These are phyloP conservation scores for Suillus occidentalis DNA, from an alignment of 768 basidiomycete species.

Conservation along the genomic window DNA sequence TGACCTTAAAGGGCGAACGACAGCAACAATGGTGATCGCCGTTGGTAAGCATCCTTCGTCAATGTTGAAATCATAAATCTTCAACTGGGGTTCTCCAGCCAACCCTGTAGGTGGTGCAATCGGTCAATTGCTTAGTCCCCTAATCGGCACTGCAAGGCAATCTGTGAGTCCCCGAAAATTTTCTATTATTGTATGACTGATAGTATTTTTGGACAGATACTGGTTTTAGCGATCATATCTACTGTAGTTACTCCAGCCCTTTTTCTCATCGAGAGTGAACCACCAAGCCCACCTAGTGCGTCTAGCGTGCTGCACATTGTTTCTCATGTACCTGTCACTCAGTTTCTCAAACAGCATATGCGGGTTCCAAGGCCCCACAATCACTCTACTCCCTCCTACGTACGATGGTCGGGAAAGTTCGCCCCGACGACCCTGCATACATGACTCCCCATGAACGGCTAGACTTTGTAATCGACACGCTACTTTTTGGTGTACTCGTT, in stretches of 20 bases:
- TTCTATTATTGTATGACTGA: neutral
- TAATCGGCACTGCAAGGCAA: slow-evolving; percentile 50
- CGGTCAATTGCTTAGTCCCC: slow-evolving; percentile 71
- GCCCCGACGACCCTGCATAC: slow-evolving; percentile 38
- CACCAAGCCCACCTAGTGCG: slow-evolving; percentile 80
- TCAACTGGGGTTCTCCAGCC: slow-evolving; percentile 37
- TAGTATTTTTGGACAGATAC: slow-evolving; percentile 44
- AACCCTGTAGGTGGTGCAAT: slow-evolving; percentile 76
- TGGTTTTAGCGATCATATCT: slow-evolving; percentile 70
- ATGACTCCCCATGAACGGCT: slow-evolving; percentile 69
- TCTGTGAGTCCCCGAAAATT: slow-evolving; percentile 49
- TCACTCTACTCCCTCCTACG: slow-evolving; percentile 53
- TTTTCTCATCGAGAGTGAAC: slow-evolving; percentile 57
- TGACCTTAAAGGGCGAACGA: slow-evolving; percentile 70
- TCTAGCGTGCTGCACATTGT: neutral
- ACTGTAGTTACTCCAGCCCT: slow-evolving; percentile 60
- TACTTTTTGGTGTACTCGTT: slow-evolving; percentile 65
- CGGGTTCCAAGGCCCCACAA: slow-evolving; percentile 61
- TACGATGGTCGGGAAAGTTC: slow-evolving; percentile 49
- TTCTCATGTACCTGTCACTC: neutral
- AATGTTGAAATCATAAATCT: neutral
- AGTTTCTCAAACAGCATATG: slow-evolving; percentile 48
- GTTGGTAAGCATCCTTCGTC: slow-evolving; percentile 32
- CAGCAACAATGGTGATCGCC: slow-evolving; percentile 66
- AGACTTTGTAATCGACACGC: slow-evolving; percentile 62